These are phyloP conservation scores for Aspergillus phoenicis DNA, from an alignment of 2,329 filamentous ascomycete species.

Conservation along the genomic window DNA sequence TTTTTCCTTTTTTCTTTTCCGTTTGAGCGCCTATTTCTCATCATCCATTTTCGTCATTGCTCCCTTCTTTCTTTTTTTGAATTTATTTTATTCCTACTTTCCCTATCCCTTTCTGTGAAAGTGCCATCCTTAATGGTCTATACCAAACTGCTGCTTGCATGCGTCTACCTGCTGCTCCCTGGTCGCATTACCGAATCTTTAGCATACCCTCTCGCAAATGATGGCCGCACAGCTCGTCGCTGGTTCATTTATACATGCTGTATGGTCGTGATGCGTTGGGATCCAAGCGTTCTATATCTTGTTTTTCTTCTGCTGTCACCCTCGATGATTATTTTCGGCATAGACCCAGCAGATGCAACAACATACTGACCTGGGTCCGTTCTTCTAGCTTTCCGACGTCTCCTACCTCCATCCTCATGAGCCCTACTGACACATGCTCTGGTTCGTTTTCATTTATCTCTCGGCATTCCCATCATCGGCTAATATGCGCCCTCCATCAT, in stretches of 20 bases:
- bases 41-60: constrained; percentile 12
- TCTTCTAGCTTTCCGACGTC: constrained; percentile 54
- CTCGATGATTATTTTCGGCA: constrained; percentile 1
- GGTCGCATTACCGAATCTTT: constrained; percentile 14
- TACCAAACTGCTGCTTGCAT: constrained; percentile 33
- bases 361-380: constrained; percentile 22
- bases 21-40: background rate
- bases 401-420: constrained; percentile 52
- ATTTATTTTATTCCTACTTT: constrained; percentile 7
- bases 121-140: constrained; percentile 12
- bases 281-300: constrained; percentile 7
- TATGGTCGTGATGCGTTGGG: constrained; percentile 18
- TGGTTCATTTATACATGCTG: constrained; percentile 16
- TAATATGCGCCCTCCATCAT: constrained; percentile 5
- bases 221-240: constrained; percentile 8
- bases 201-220: constrained; percentile 15
- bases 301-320: constrained; percentile 6
- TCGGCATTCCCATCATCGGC: background rate
- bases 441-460: constrained; percentile 46
- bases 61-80: constrained; percentile 4
- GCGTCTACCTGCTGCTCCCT: constrained; percentile 22
- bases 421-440: constrained; percentile 56
- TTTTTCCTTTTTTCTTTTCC: background rate
- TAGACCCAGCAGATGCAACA: constrained; percentile 3
- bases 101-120: constrained; percentile 7